Evolutionary conservation across 2,329 filamentous ascomycete genomes (phyloP).

Genomic region (Tolypocladium paradoxum): DNA sequence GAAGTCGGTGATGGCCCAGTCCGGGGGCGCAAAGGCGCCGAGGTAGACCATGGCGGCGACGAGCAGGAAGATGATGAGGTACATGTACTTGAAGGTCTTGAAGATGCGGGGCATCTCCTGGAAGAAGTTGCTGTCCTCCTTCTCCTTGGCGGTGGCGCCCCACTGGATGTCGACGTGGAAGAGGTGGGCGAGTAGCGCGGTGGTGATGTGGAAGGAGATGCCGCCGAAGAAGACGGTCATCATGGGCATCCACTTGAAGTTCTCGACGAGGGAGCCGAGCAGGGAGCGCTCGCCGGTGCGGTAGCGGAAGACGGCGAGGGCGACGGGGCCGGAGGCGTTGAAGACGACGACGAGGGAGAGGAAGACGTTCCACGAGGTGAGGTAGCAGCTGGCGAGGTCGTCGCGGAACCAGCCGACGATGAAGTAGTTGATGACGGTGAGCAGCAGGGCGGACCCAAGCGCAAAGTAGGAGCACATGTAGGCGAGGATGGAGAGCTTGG

Average conservation of each 20-base stretch:
- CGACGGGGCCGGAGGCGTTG: conserved; percentile 48
- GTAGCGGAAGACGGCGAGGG: conserved; percentile 53
- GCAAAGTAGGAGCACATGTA: conserved; percentile 66
- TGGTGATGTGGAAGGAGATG: conserved; percentile 29
- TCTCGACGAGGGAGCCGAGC: conserved; percentile 27
- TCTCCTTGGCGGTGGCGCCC: conserved; percentile 49
- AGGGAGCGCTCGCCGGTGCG: conserved; percentile 44
- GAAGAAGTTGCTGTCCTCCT: conserved; percentile 45
- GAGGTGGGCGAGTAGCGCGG: conserved; percentile 30
- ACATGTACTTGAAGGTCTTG: conserved; percentile 39
- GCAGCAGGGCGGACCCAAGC: conserved; percentile 54
- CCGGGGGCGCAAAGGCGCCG: conserved; percentile 32
- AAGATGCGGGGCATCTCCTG: conserved; percentile 44
- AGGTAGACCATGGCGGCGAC: conserved; percentile 38
- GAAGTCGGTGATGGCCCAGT: conserved; percentile 49
- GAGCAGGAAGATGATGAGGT: conserved; percentile 37
- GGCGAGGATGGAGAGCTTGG: conserved; percentile 60
- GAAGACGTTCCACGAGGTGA: conserved; percentile 55
- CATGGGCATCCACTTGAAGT: conserved; percentile 52
- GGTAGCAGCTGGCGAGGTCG: conserved; percentile 54
- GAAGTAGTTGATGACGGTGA: conserved; percentile 61
- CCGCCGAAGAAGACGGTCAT: conserved; percentile 34
- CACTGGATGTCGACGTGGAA: conserved; percentile 34
- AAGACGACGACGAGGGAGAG: conserved; percentile 55
- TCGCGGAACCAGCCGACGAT: conserved; percentile 62